phyloP scores from a whole-genome alignment of 140 eudicot species.

The Stevia rebaudiana region DNA sequence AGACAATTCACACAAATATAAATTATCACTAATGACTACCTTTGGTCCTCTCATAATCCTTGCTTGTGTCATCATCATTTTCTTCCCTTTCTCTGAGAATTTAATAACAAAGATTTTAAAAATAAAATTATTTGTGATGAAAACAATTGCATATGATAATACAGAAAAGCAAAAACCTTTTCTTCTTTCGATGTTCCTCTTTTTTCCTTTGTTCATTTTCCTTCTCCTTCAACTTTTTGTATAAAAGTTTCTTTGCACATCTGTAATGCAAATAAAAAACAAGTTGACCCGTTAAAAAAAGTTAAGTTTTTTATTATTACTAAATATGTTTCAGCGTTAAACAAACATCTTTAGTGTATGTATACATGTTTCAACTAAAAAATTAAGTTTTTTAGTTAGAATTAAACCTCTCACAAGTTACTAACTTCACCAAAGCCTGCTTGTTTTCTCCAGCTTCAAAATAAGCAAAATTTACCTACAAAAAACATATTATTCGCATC shows the following conservation, averaged over 20 bases:
- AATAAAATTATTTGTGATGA: neutral
- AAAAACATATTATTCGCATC: neutral
- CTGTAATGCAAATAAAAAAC: slow-evolving; percentile 26
- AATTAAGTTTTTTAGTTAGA: neutral
- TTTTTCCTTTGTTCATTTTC: slow-evolving; percentile 56
- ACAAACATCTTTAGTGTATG: neutral
- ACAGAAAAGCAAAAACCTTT: slow-evolving; percentile 38
- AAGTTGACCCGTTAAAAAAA: neutral
- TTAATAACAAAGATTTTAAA: slow-evolving; percentile 11
- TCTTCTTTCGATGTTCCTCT: slow-evolving; percentile 41
- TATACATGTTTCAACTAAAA: too few species aligned
- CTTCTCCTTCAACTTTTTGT: slow-evolving; percentile 61
- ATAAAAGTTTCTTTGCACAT: slow-evolving; percentile 78
- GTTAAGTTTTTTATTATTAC: neutral
- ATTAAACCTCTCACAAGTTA: slow-evolving; percentile 68
- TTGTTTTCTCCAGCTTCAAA: slow-evolving; percentile 91
- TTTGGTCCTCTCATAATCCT: slow-evolving; percentile 39
- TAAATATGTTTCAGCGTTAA: neutral
- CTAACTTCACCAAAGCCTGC: slow-evolving; percentile 93
- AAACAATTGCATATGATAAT: too few species aligned
- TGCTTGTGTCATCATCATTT: slow-evolving; percentile 40
- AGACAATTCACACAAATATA: neutral
- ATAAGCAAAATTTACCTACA: slow-evolving; percentile 86
- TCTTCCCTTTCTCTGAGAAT: slow-evolving; percentile 52
- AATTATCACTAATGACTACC: slow-evolving; percentile 23